These are phyloP conservation scores for Cercospora zeina DNA, from an alignment of 2,329 filamentous ascomycete genomes.

Conservation along the genomic window DNA sequence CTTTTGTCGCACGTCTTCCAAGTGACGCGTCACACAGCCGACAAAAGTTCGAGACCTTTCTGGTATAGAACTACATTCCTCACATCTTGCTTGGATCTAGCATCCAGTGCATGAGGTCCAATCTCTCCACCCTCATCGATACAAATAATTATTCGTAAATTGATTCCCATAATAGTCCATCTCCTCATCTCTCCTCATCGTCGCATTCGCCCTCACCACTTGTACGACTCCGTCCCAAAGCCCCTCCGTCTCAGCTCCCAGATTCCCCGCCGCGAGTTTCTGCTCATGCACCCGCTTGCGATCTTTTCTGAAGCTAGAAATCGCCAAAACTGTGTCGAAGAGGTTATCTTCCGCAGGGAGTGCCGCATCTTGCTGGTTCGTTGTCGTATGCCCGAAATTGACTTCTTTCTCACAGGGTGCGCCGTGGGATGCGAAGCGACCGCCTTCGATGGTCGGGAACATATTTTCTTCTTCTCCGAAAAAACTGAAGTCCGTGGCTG, in stretches of 20 bases:
- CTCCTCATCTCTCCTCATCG: constrained; percentile 36
- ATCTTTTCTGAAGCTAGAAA: constrained; percentile 56
- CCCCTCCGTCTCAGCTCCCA: constrained; percentile 52
- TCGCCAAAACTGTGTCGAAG: constrained; percentile 56
- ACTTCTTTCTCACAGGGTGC: constrained; percentile 35
- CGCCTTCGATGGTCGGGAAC: constrained; percentile 34
- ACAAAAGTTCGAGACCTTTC: no score
- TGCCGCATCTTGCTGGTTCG: not conserved
- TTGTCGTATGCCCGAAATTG: constrained; percentile 21
- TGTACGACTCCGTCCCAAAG: constrained; percentile 62
- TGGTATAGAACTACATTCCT: no score
- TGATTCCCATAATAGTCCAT: constrained; percentile 41
- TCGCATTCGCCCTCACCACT: constrained; percentile 50
- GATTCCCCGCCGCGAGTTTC: constrained; percentile 37
- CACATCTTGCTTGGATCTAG: no score
- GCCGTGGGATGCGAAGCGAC: constrained; percentile 23
- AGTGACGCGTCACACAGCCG: no score
- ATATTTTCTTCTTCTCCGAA: constrained; percentile 57
- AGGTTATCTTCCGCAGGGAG: not conserved
- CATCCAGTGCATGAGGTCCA: no score
- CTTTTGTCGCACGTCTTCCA: no score
- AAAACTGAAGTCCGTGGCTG: constrained; percentile 56
- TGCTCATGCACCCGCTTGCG: constrained; percentile 54
- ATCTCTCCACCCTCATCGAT: constrained; percentile 27
- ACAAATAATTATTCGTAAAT: constrained; percentile 35